phyloP scores from a whole-genome alignment of 139 green algal genomes.

The Penium margaritaceum region DNA sequence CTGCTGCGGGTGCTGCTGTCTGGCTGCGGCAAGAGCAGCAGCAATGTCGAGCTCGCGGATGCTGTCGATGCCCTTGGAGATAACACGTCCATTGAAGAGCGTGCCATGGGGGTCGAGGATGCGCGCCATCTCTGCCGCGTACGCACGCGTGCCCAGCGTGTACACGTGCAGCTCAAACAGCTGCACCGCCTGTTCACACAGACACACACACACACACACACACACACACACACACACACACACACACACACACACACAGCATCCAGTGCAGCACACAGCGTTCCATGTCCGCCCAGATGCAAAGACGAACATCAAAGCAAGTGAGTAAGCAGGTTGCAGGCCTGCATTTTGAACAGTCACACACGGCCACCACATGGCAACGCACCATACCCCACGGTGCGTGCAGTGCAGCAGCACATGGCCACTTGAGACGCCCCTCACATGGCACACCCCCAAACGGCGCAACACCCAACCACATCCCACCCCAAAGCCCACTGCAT shows the following conservation, averaged over 20 bases:
- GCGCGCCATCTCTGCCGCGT: conserved; percentile 73
- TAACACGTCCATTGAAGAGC: conserved; percentile 58
- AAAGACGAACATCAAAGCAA: not conserved
- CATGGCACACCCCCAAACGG: no score
- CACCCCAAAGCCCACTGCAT: no score
- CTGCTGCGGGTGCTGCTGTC: no score
- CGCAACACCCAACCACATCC: no score
- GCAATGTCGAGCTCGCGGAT: not conserved
- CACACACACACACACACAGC: not conserved
- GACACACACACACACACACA: not conserved
- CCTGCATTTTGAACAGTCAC: not conserved
- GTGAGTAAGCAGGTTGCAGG: not conserved
- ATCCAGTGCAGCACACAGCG: not conserved
- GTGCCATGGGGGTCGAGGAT: conserved; percentile 65
- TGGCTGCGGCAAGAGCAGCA: not conserved
- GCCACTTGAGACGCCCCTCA: no score
- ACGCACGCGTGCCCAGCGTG: conserved; percentile 86
- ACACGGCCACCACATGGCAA: no score
- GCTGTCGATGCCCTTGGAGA: conserved; percentile 43
- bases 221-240: not conserved
- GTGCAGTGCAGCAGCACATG: no score
- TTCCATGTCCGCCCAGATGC: not conserved
- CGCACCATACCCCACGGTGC: no score
- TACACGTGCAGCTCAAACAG: conserved; percentile 87
- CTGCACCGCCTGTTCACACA: not conserved